Evolutionary conservation across 2,329 filamentous ascomycete genomes (phyloP), one percentile per base, ranked within the genome.

Genomic region (Pezicula rhizophila): DNA sequence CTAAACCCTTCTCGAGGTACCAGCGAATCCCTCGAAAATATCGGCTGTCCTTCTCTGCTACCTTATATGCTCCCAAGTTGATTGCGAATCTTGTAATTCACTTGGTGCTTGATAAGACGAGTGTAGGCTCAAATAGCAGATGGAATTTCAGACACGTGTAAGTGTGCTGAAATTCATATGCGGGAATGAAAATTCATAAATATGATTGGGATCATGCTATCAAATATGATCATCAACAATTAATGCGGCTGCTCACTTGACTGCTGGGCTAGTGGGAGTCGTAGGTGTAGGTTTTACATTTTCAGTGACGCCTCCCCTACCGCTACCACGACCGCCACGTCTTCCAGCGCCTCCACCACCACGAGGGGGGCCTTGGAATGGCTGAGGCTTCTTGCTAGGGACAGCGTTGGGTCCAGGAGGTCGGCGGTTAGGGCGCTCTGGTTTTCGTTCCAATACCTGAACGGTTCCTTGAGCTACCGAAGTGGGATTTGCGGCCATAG

Each of bases 381-480:
- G 54, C 35, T 12, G 52, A 47, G 88, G 83, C 64, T 87, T 89
- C 51, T 86, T 80, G 70, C 96, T 91, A 5, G 95, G 71, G 1
- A 96, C 85, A 54, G 92, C 85, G 2, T 96, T 86, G 14, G 84
- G 83, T 8, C 87, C 85, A 8, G 39, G 39, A n/a, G 39, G 17
- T 11, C 39, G 15, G 10, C 28, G 8, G 11, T 42, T 25, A 14
- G 40, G 20, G n/a, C 23, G 20, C 10, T 42, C 40, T 26, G 40
- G 20, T 65, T 87, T 89, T 44, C 86, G 79, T 69, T 96, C 91
- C 20, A 95, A 71, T 1, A 97, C 87, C 55, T 95, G 88, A 2
- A 97, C 89, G 8, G 85, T 84, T 6, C 88, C 90, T 64, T 95
- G 87, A 0, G 86, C 91, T 10, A 97, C 84, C 17, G 85, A 73